Base-by-base conservation (phyloP, 1,139 yeast species). In the Pichia terricola region DNA sequence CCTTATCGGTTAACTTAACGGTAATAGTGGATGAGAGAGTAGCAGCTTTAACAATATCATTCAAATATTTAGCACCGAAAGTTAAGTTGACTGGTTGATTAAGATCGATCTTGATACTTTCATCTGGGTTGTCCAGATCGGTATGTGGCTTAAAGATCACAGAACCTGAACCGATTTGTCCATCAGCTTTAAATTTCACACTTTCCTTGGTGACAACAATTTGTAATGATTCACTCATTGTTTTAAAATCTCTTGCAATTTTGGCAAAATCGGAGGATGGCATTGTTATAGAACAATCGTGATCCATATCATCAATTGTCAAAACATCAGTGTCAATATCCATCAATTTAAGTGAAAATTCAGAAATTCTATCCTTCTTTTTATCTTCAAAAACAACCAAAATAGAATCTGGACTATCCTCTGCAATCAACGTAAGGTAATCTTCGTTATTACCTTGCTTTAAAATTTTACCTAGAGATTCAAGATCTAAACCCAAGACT, bases 271-370 rank as follows among this genome's bases (percentile, higher is more conserved):
- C 97, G 33, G 74, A 56, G 34, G 96, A 73, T 48, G 97, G 96
- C 86, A 91, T 77, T 50, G 84, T 79, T 55, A 91, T 75, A 51
- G 85, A 81, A 42, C 94, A 79, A 60, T 86, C 94, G 64, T 85
- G 85, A 52, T 87, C 95, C 78, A 88, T 81, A 56, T 88, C 97
- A 56, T 94, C 98, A 62, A 91, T 86, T 58, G 86, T 82, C 60
- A 91, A 77, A 68, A 86, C 87, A 61, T 91, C 97, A 51, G 95
- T 86, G 63, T 91, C 98, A 57, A 91, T 87, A 61, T 91, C 95
- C 96, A 91, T 88, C 63, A 91, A 75, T 65, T 89, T 88, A 62
- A 94, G 75, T 46, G 85, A 77, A 67, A 86, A 91, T 69, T 91
- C 97, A 52, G 95, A 83, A 52, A 91, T 85, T 62, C 95, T 78